Conservation (phyloP, 305 asterid genomes). For the Euphrasia arctica region DNA sequence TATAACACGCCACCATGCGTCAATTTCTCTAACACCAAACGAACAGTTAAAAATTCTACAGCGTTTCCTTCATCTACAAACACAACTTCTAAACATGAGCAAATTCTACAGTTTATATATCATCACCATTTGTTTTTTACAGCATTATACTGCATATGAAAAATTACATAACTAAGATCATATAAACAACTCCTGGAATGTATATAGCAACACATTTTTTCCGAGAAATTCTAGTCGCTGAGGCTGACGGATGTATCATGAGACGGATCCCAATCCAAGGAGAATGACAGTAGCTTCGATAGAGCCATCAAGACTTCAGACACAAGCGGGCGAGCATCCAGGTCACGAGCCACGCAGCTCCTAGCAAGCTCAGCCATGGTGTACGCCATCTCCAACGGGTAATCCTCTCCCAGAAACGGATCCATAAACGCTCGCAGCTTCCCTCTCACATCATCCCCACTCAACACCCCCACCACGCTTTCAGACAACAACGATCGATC, state of each 20-base stretch:
- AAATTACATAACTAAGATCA: not conserved
- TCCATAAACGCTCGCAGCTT: conserved; percentile 44
- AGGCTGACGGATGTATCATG: not conserved
- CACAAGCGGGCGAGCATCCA: not conserved
- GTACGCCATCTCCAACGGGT: not conserved
- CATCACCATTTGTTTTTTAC: no score
- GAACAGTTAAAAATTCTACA: no score
- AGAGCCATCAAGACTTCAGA: not conserved
- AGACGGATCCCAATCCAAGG: not conserved
- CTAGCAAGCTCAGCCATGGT: not conserved
- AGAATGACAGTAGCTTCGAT: not conserved
- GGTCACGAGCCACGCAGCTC: not conserved
- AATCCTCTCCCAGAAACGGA: conserved; percentile 20
- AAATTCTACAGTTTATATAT: no score
- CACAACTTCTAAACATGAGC: no score
- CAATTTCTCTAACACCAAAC: no score
- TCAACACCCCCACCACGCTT: conserved; percentile 34
- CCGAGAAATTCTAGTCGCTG: not conserved
- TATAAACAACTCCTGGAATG: not conserved
- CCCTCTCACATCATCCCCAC: conserved; percentile 41
- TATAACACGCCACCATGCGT: no score
- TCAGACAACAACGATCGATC: conserved; percentile 27
- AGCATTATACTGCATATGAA: no score
- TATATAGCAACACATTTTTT: no score
- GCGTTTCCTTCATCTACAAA: no score